A percentile compares a stretch with the other conserved stretches of the same genome.
Conservation (phyloP, 345 rosid species). For the Capsella bursapastoris region DNA sequence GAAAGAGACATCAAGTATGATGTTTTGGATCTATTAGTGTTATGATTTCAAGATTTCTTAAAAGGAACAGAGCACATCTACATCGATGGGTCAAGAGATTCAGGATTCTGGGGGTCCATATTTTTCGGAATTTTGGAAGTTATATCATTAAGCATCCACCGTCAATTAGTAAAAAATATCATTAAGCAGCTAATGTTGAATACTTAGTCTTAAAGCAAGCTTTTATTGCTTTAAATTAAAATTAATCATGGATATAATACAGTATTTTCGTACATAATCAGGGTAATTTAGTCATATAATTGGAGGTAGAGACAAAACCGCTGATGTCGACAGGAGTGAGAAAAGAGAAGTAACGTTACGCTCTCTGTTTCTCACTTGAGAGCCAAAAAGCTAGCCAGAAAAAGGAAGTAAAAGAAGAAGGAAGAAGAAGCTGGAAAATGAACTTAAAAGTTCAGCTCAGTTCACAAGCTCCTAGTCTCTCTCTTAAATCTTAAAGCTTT, state of each 20-base stretch:
- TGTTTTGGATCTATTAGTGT: neutral
- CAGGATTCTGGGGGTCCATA: neutral
- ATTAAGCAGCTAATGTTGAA: conserved; percentile 29
- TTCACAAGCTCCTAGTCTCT: conserved; percentile 21
- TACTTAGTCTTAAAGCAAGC: conserved; percentile 39
- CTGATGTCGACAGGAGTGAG: conserved; percentile 33
- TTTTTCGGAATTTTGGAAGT: neutral
- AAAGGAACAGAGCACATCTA: neutral
- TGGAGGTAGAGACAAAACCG: conserved; percentile 21
- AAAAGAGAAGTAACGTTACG: conserved; percentile 28
- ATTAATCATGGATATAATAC: conserved; percentile 2
- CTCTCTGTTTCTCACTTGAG: conserved; percentile 20
- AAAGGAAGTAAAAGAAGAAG: neutral
- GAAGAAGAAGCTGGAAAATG: conserved; percentile 25
- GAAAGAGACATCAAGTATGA: too few species aligned
- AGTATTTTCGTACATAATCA: neutral
- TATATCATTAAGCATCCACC: conserved; percentile 16
- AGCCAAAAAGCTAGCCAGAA: neutral
- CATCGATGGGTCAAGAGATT: neutral
- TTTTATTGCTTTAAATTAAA: neutral
- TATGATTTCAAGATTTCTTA: neutral
- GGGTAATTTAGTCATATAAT: conserved; percentile 28
- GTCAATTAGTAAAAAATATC: conserved; percentile 14
- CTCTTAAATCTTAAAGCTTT: neutral
- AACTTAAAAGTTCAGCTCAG: conserved; percentile 13